These are phyloP conservation scores for Saturnispora sekii DNA, from an alignment of 805 yeast genomes.

Conservation along the genomic window DNA sequence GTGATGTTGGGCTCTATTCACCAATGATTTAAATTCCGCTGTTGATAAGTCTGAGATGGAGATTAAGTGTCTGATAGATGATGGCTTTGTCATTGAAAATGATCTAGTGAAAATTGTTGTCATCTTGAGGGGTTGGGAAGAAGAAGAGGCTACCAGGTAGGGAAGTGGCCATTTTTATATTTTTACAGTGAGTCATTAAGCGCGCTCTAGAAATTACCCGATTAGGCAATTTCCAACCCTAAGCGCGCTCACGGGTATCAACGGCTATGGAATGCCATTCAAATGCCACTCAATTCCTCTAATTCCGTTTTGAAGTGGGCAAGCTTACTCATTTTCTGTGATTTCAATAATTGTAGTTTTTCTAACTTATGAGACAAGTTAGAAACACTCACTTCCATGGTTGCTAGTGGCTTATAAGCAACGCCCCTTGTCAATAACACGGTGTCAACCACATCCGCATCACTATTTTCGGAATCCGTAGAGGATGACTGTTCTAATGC, in stretches of 20 bases:
- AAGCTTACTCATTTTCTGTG: neutral
- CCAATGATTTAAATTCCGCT: slow-evolving; percentile 61
- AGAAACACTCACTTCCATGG: no score
- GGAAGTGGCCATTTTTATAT: neutral
- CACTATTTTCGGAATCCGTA: neutral
- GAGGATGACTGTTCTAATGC: neutral
- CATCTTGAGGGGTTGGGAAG: neutral
- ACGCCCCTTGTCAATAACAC: no score
- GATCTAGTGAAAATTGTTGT: slow-evolving; percentile 21
- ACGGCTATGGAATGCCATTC: neutral
- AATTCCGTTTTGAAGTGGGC: neutral
- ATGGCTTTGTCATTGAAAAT: slow-evolving; percentile 19
- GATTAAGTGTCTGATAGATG: slow-evolving; percentile 56
- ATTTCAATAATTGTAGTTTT: neutral
- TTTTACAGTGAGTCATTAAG: slow-evolving; percentile 9
- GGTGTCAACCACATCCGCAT: neutral
- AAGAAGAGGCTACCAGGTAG: neutral
- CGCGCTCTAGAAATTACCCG: slow-evolving; percentile 13
- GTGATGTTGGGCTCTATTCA: slow-evolving; percentile 60
- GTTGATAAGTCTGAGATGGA: slow-evolving; percentile 72
- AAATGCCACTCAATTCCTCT: neutral
- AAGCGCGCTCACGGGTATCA: slow-evolving; percentile 9
- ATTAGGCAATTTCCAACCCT: slow-evolving; percentile 10
- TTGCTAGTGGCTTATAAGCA: no score
- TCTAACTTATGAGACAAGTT: neutral